These are phyloP conservation scores for Oryza longistaminata DNA, from an alignment of 176 grass and related monocot genomes.

Conservation along the genomic window DNA sequence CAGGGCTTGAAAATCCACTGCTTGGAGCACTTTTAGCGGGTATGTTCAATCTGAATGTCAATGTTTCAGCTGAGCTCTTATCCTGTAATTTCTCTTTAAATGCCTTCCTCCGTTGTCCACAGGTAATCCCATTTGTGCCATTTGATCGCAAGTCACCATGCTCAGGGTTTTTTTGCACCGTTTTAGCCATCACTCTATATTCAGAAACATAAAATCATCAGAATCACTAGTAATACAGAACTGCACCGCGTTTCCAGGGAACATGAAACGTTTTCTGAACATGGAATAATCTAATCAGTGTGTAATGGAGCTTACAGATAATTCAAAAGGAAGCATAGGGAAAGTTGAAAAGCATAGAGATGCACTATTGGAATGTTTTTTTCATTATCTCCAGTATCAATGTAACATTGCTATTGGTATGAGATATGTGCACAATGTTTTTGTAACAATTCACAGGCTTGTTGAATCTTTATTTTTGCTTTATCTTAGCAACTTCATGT, in stretches of 20 bases:
- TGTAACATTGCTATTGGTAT: not conserved
- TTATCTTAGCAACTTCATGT: constrained; percentile 24
- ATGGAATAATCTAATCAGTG: constrained; percentile 13
- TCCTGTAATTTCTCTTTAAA: constrained; percentile 57
- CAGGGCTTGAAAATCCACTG: constrained; percentile 80
- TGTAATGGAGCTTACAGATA: not conserved
- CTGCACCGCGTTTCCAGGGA: not conserved
- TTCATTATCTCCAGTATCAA: not conserved
- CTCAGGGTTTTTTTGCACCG: constrained; percentile 35
- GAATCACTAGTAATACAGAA: constrained; percentile 1
- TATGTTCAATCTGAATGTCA: constrained; percentile 62
- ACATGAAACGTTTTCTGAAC: not conserved
- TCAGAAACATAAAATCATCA: constrained; percentile 29
- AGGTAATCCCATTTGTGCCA: constrained; percentile 41
- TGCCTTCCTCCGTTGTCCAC: constrained; percentile 45
- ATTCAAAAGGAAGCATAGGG: not conserved
- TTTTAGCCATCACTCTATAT: constrained; percentile 37
- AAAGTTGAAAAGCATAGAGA: not conserved
- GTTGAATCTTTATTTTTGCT: constrained; percentile 1
- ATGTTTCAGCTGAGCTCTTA: constrained; percentile 46
- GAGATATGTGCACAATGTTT: not conserved
- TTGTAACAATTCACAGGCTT: not conserved
- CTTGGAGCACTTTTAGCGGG: constrained; percentile 77
- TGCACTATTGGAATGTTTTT: not conserved
- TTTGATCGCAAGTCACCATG: constrained; percentile 31